Evolutionary conservation across 2,329 filamentous ascomycete genomes (phyloP), one percentile per base, ranked within the genome.

Genomic region (Pseudogymnoascus sp.): DNA sequence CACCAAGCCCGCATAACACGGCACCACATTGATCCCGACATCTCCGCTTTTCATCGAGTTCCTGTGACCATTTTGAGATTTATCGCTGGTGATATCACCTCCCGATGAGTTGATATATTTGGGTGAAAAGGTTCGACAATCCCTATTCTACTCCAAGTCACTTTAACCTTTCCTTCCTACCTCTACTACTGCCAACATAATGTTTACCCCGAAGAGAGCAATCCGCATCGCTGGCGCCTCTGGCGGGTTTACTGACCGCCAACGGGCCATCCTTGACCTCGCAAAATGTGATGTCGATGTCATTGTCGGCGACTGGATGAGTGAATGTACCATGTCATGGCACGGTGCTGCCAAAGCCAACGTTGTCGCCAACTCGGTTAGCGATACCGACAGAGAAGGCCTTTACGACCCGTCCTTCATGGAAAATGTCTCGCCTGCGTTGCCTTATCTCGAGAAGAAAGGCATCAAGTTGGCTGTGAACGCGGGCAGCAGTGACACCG

Each of bases 391-490:
- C 16, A 69, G 72, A 23, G 2, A 36, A 36, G 34, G 34, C 34
- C 34, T 36, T 12, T 46, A 9, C 23, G 42, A 46, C 16, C 42
- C 42, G 7, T 18, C 42, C 42, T 46, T 46, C 14, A 61, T 69
- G 16, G 66, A 68, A 61, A 64, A 65, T 14, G 25, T 69, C 9
- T 56, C 60, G 9, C 67, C 68, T 5, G 68, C 67, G 7, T 40
- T 84, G 2, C 72, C 79, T 5, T 69, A 81, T 5, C 73, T 84
- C 25, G 75, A 76, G 0, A 71, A 77, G 61, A 76, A 80, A 62
- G 67, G 74, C 0, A 82, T 83, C 70, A 81, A 80, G 65, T 75
- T 84, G 11, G 75, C 81, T 36, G 75, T 82, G 49, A 84, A 84
- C 69, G 82, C 82, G 2, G 82, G 82, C 1, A 80, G 78, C 2